A percentile compares a stretch with the other conserved stretches of the same genome.
These are phyloP conservation scores for Boletus tylopilopsis DNA, from an alignment of 768 basidiomycete genomes.

Conservation along the genomic window DNA sequence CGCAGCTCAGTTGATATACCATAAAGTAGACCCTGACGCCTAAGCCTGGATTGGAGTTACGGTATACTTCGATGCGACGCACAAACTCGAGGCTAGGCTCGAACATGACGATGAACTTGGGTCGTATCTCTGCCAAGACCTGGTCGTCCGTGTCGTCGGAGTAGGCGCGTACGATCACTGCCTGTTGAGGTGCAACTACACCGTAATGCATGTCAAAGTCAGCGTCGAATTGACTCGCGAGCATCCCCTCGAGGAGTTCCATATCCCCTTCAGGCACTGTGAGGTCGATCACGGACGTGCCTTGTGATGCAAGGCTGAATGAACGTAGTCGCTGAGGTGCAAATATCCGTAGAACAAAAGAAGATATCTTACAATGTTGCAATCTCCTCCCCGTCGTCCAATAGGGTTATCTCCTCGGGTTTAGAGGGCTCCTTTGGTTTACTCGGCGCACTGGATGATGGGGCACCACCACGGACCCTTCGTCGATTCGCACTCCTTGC, in stretches of 20 bases:
- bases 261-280: slow-evolving; percentile 18
- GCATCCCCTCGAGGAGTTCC: slow-evolving; percentile 22
- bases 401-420: slow-evolving; percentile 8
- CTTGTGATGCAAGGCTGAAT: slow-evolving; percentile 20
- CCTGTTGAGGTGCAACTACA: slow-evolving; percentile 70
- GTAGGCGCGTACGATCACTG: slow-evolving; percentile 82
- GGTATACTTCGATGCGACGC: slow-evolving; percentile 89
- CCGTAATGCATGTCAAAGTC: slow-evolving; percentile 82
- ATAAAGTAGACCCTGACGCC: slow-evolving; percentile 91
- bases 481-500: slow-evolving; percentile 62
- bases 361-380: slow-evolving; percentile 51
- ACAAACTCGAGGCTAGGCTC: slow-evolving; percentile 94
- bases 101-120: slow-evolving; percentile 92
- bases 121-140: slow-evolving; percentile 79
- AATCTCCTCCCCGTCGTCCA: slow-evolving; percentile 38
- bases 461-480: slow-evolving; percentile 72
- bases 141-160: slow-evolving; percentile 92
- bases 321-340: background rate
- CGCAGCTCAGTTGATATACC: slow-evolving; percentile 89
- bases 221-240: slow-evolving; percentile 35
- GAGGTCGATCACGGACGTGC: slow-evolving; percentile 11
- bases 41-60: slow-evolving; percentile 76
- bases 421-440: slow-evolving; percentile 9
- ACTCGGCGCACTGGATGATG: slow-evolving; percentile 15
- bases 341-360: background rate